Conservation (phyloP, 225 moss, liverwort and hornwort genomes). For the Pseudoscleropodium purum region DNA sequence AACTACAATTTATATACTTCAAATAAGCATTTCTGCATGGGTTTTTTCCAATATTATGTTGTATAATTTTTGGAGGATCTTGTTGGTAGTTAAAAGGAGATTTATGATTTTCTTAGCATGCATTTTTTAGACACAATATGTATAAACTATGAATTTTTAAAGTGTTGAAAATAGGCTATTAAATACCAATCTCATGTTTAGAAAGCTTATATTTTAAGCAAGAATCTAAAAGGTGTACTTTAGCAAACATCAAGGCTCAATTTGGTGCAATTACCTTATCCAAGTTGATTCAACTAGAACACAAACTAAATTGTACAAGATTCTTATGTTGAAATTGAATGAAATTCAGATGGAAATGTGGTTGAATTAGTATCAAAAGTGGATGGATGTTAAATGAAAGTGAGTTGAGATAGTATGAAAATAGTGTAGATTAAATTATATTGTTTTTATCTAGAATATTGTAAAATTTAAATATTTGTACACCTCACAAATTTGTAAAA, state of each 20-base stretch:
- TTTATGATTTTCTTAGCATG: not conserved
- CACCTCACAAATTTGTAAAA: fast-evolving
- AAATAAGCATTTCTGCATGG: not conserved
- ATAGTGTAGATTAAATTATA: not conserved
- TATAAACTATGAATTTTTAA: not conserved
- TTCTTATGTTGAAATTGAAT: not conserved
- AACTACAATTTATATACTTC: not conserved
- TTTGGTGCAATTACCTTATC: not conserved
- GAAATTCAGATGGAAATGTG: not conserved
- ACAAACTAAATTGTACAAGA: not conserved
- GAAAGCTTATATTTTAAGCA: not conserved
- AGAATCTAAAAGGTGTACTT: not conserved
- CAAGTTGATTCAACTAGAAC: not conserved
- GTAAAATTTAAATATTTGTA: not conserved
- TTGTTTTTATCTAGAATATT: fast-evolving
- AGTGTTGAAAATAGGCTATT: not conserved
- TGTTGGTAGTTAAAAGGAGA: fast-evolving
- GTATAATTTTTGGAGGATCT: not conserved
- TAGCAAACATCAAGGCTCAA: not conserved
- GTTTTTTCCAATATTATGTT: not conserved
- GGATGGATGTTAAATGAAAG: not conserved
- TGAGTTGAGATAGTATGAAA: not conserved
- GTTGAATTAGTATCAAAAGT: not conserved
- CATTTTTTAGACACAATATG: not conserved
- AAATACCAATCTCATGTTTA: not conserved